Conservation (phyloP, 805 yeast genomes). For the Saccharomyces kudriavzevii region DNA sequence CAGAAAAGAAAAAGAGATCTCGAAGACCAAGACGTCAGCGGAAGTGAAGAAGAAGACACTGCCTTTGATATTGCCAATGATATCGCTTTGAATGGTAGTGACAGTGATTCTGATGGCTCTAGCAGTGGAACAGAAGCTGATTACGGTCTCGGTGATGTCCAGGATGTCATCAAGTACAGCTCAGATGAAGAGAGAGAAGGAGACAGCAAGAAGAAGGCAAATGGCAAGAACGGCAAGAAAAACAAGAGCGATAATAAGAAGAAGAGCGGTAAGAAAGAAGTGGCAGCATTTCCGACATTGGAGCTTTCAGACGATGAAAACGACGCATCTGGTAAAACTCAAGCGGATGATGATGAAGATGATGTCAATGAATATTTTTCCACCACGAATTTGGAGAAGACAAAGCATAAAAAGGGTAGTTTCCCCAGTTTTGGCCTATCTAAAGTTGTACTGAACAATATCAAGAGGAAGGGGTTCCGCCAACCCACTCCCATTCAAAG, state of each 20-base stretch:
- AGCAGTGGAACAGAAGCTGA: constrained; percentile 20
- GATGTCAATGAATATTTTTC: constrained; percentile 40
- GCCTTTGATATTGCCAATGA: constrained; percentile 53
- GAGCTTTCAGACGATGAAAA: constrained; percentile 48
- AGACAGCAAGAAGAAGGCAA: constrained; percentile 32
- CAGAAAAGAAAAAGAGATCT: constrained; percentile 9
- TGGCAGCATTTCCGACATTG: constrained; percentile 37
- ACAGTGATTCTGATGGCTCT: constrained; percentile 31
- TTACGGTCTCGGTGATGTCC: constrained; percentile 13
- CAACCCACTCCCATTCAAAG: constrained; percentile 98
- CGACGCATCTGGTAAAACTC: constrained; percentile 17
- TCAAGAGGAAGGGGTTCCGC: constrained; percentile 76
- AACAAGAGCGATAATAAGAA: neutral
- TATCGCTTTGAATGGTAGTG: constrained; percentile 40
- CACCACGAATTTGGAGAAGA: constrained; percentile 26
- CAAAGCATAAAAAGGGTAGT: constrained; percentile 55
- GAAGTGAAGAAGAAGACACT: constrained; percentile 37
- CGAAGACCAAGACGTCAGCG: constrained; percentile 15
- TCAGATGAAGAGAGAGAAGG: constrained; percentile 37
- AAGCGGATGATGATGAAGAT: constrained; percentile 36
- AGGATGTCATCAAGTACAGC: constrained; percentile 24
- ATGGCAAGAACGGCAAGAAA: constrained; percentile 11
- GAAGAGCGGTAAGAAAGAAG: constrained; percentile 1
- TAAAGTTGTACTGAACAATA: constrained; percentile 57
- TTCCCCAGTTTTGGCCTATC: constrained; percentile 89